Evolutionary conservation across 2,329 filamentous ascomycete genomes (phyloP).

Genomic region (Monilinia laxa): DNA sequence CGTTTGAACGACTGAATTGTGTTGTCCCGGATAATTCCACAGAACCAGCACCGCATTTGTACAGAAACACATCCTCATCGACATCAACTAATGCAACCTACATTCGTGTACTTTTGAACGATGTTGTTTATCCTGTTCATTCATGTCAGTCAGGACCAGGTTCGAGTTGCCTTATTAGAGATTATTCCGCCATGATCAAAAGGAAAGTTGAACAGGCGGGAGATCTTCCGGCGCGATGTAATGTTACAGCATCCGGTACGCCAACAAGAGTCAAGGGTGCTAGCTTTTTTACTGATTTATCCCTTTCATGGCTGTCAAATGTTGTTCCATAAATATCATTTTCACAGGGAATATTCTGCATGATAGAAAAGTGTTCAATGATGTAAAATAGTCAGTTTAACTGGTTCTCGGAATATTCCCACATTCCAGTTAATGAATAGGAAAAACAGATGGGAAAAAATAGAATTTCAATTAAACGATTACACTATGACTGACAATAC

Average conservation of each 20-base stretch:
- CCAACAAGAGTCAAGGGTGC: slow-evolving; percentile 8
- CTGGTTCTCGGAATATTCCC: too few relatives aligned
- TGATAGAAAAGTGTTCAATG: too few relatives aligned
- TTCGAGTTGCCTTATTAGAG: slow-evolving; percentile 6
- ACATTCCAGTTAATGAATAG: too few relatives aligned
- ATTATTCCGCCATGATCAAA: not conserved
- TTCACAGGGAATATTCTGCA: too few relatives aligned
- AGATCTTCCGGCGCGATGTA: slow-evolving; percentile 3
- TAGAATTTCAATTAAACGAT: not conserved
- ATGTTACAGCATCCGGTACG: slow-evolving; percentile 5
- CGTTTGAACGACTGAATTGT: slow-evolving; percentile 47
- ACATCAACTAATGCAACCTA: not conserved
- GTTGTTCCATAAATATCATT: not conserved
- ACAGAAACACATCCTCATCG: not conserved
- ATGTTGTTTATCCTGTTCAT: slow-evolving; percentile 8
- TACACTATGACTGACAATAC: not conserved
- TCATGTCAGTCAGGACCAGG: slow-evolving; percentile 4
- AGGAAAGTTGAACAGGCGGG: not conserved
- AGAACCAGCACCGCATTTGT: not conserved
- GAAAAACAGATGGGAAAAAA: not conserved
- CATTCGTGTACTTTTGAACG: slow-evolving; percentile 14
- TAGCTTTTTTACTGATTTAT: slow-evolving; percentile 16
- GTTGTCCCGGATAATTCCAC: not conserved
- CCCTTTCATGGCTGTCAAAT: not conserved
- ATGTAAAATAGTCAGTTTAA: too few relatives aligned